A percentile compares a stretch with the other conserved stretches of the same genome.
These are phyloP conservation scores for Trichoderma hamatum DNA, from an alignment of 2,329 filamentous ascomycete genomes.

Conservation along the genomic window DNA sequence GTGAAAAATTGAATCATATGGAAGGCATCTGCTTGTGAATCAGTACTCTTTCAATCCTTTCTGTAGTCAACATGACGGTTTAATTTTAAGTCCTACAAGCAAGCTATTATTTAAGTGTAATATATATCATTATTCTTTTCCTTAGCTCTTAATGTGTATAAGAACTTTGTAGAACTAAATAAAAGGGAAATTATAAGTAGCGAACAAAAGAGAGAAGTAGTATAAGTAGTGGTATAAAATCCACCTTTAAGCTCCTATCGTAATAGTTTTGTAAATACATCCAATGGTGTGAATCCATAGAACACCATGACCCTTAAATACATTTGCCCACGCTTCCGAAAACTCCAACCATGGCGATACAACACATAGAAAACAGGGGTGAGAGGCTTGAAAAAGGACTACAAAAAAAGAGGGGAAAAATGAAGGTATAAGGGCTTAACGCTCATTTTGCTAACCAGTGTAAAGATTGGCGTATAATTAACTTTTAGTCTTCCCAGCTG, in stretches of 20 bases:
- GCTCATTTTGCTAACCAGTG: not conserved
- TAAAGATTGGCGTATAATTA: not conserved
- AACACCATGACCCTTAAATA: not conserved
- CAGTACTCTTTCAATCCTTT: too few species aligned
- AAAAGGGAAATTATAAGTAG: not conserved
- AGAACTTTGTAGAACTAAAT: not conserved
- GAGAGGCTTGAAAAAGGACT: not conserved
- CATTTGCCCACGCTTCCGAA: not conserved
- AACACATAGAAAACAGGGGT: not conserved
- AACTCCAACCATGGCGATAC: slow-evolving; percentile 11
- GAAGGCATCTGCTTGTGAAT: not conserved
- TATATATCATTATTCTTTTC: not conserved
- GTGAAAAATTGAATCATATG: not conserved
- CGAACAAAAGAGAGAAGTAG: not conserved
- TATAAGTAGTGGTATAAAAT: slow-evolving; percentile 11
- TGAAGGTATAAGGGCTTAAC: not conserved
- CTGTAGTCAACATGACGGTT: too few species aligned
- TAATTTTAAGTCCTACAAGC: too few species aligned
- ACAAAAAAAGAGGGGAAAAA: not conserved
- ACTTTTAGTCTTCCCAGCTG: slow-evolving; percentile 51
- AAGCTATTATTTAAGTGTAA: not conserved
- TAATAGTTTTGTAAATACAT: not conserved
- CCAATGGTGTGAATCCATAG: not conserved
- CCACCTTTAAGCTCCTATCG: not conserved
- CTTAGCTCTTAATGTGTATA: not conserved